Base-by-base conservation (phyloP, 2,329 filamentous ascomycete species). In the Penicillium occitanis region DNA sequence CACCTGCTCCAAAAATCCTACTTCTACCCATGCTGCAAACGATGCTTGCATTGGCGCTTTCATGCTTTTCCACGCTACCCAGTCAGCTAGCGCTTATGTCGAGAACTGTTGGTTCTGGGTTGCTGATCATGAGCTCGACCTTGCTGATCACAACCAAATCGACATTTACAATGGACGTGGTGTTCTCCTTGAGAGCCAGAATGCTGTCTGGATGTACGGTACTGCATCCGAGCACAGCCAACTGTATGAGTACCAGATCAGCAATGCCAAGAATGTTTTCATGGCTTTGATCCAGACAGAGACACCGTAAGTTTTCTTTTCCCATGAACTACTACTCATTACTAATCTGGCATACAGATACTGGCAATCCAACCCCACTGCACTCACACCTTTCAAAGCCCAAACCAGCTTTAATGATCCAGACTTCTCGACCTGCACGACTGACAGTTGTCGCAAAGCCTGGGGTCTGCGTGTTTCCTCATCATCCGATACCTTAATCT, bases 71-170 rank as follows among this genome's bases (percentile, higher is more conserved):
- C 85, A 87, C 73, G 76, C 86, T 63, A 87, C 85, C 40, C 77
- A 82, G 68, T 73, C 78, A 44, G 83, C 83, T 19, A 90, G 87
- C 44, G 87, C 87, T 55, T 96, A 96, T 80, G 82, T 96, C 53
- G 93, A 97, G 82, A 96, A 96, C 81, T 88, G 85, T 57, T 96
- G 92, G 91, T 89, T 91, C 78, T 96, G 93, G 92, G 90, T 92
- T 57, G 88, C 93, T 2, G 93, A 97, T 76, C 93, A 97, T 82
- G 91, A 96, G 75, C 89, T 97, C 28, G 93, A 97, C 76, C 84
- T 88, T 13, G 69, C 78, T 8, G 89, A 90, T 73, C 87, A 91
- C 77, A 87, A 81, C 67, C 87, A 88, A 74, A 87, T 88, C 71
- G 85, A 90, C 75, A 88, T 97, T 73, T 97, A 90, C 86, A 96